Conservation (phyloP, 352 stramenopile genomes). For the Phytophthora sp. region DNA sequence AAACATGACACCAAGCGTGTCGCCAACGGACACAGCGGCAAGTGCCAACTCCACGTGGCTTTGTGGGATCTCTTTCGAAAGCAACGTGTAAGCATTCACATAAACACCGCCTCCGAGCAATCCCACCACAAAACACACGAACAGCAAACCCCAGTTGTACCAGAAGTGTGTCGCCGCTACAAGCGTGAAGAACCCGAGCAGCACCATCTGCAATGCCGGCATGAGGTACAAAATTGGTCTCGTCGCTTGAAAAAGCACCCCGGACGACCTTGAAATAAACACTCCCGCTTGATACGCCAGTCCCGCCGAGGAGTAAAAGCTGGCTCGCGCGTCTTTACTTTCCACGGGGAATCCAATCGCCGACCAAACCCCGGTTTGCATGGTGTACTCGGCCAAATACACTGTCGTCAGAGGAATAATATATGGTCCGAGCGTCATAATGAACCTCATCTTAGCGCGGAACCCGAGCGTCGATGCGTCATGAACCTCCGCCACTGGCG, state of each 20-base stretch:
- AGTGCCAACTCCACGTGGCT: slow-evolving; percentile 90
- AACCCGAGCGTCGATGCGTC: slow-evolving; percentile 49
- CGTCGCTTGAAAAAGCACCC: slow-evolving; percentile 80
- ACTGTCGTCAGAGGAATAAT: slow-evolving; percentile 92
- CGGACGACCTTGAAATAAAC: slow-evolving; percentile 92
- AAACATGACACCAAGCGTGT: slow-evolving; percentile 90
- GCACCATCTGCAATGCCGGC: slow-evolving; percentile 81
- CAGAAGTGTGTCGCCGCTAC: slow-evolving; percentile 82
- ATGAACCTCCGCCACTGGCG: background rate
- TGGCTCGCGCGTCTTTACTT: slow-evolving; percentile 63
- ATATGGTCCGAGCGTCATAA: slow-evolving; percentile 89
- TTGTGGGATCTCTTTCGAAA: slow-evolving; percentile 79
- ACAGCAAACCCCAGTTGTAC: slow-evolving; percentile 88
- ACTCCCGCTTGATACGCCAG: slow-evolving; percentile 93
- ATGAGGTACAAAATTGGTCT: slow-evolving; percentile 88
- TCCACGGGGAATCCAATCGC: slow-evolving; percentile 93
- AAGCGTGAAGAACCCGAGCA: slow-evolving; percentile 89
- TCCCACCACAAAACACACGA: slow-evolving; percentile 87
- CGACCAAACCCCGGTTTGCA: slow-evolving; percentile 94
- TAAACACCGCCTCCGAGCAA: slow-evolving; percentile 91
- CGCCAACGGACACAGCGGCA: slow-evolving; percentile 85
- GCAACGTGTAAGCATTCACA: slow-evolving; percentile 92
- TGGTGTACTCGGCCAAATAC: slow-evolving; percentile 94
- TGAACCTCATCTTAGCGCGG: slow-evolving; percentile 70
- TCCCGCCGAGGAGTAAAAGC: slow-evolving; percentile 92